Base-by-base conservation (phyloP, 306 rosid species). In the Lathyrus tuberosus region DNA sequence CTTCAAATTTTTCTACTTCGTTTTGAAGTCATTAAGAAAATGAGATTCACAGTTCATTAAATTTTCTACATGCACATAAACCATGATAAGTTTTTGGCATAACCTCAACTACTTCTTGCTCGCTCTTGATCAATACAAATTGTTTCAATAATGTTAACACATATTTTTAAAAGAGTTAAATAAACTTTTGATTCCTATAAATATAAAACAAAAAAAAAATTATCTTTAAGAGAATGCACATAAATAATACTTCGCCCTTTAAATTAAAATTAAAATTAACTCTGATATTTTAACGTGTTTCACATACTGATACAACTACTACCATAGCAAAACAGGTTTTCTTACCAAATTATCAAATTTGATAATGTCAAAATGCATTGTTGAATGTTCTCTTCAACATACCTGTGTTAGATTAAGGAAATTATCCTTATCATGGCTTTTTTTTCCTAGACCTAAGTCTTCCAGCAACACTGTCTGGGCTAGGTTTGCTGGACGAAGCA, bases 401-500 rank as follows among this genome's bases (percentile, higher is more conserved):
- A 12, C 12, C 71, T 22, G 14, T 48, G 44, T 40, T 30, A 30
- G 10, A 0, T 16, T 22, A 56, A 40, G 18, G 3, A 13, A 41
- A 22, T 13, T 37, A 56, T 53, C 51, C 28, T 35, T 67, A 20
- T 85, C 69, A 76, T 28, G 57, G 14, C 62, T 58, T 85, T 61
- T 60, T 78, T 4, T 40, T 28, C 78, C 94, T 85, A 49, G 71
- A 61, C 87, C 91, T 84, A 42, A 86, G 79, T 70, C 96, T 82
- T 64, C 80, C 79, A 46, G 82, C 79, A 74, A 86, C 44, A 76
- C 82, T 59, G 44, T 62, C 74, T 5, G 64, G 64, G 65, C 62
- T 46, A 35, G 77, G 69, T 65, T 73, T 28, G 54, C 76, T 41
- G 31, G 82, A 59, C 69, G 80, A 65, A 62, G 78, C 71, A 30